Base-by-base conservation (phyloP, 1,284 basidiomycete species). In the Pseudozyma sp. region DNA sequence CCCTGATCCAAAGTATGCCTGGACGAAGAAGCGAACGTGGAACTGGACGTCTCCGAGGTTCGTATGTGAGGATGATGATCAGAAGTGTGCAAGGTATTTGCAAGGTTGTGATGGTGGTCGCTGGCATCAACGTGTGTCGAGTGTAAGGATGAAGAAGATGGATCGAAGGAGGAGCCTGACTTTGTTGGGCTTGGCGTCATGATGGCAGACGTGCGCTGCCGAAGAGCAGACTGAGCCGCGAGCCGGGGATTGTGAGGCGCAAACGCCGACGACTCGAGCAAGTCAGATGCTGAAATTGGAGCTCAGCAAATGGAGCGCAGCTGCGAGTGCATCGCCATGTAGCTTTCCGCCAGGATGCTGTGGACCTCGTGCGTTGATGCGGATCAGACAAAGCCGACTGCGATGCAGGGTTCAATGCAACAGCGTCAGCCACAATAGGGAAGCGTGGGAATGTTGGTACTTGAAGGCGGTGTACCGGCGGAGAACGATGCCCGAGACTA, bases 1-100 rank as follows among this genome's bases (percentile, higher is more conserved):
- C 31, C 19, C 29, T 64, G 46, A 29, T 65, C 57, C 16, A 66
- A 33, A 11, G 62, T 71, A 14, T 58, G 54, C 24, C 51, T 53
- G 24, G 62, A 66, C 31, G 68, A 61, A 16, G 68, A 65, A 29
- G 68, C 61, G 49, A 47, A 14, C 8, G 56, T 30, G 33, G 40
- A 58, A 46, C 35, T 54, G 14, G 24, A 29, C 16, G 10, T 2
- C 11, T 35, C 1, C 24, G 44, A 24, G 19, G 9, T 14, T 8
- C 7, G 35, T 37, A 19, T 5, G 43, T 44, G 34, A 19, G 14
- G 43, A 9, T 16, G 16, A 10, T 51, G 49, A 59, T 45, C 16
- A 16, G 42, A 29, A 4, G 49, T 31, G 19, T 37, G 57, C 7
- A 19, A 43, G n/a, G 47, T 17, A 13, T 9, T 58, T 47, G 52